Percentiles rank a stretch among this genome's conserved stretches.
phyloP scores from a whole-genome alignment of 345 rosid genomes.

The Lepidium africanum region DNA sequence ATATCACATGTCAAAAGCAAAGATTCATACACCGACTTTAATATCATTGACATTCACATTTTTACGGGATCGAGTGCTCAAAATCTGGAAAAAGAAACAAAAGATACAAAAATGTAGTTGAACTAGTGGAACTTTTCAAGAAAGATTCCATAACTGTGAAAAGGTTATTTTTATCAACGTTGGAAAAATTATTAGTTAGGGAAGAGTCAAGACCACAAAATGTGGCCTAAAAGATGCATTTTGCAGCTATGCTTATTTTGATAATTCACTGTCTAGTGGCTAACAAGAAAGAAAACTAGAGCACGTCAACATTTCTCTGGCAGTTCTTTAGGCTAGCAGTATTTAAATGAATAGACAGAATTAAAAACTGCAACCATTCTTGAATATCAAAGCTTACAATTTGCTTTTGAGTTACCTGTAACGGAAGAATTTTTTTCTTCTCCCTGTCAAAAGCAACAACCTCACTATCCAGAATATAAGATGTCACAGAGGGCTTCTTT shows the following conservation, averaged over 20 bases:
- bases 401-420: conserved; percentile 53
- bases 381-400: conserved; percentile 6
- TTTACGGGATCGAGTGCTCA: conserved; percentile 72
- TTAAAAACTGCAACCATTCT: not conserved
- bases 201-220: not conserved
- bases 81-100: conserved; percentile 37
- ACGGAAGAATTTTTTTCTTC: conserved; percentile 71
- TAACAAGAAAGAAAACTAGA: not conserved
- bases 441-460: conserved; percentile 83
- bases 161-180: not conserved
- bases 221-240: not conserved
- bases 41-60: conserved; percentile 68
- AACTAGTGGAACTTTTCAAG: not conserved
- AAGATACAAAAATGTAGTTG: not conserved
- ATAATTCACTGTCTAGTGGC: not conserved
- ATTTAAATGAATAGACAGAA: not conserved
- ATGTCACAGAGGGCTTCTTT: conserved; percentile 58
- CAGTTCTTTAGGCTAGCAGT: not conserved
- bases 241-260: not conserved
- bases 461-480: conserved; percentile 90
- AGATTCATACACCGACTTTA: conserved; percentile 83
- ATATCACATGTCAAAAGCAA: conserved; percentile 80
- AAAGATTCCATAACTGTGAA: not conserved
- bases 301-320: not conserved
- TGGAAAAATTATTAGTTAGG: not conserved